Conservation (phyloP, 805 yeast species). For the Diddensiella caesifluorescens region DNA sequence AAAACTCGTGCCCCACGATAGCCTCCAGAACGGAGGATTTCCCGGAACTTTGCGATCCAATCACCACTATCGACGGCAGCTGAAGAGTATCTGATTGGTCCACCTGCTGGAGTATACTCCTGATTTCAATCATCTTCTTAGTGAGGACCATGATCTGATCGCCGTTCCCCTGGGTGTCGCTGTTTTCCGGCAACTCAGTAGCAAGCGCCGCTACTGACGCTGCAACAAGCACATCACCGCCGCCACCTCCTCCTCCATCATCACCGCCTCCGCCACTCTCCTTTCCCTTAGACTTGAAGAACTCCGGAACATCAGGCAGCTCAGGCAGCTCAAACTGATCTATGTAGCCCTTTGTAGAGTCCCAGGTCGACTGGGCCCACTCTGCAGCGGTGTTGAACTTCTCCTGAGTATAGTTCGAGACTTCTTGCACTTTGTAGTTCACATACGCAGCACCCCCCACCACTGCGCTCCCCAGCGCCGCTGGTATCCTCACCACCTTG, state of each 20-base stretch:
- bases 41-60: constrained; percentile 97
- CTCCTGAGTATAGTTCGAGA: constrained; percentile 64
- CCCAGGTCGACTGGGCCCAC: constrained; percentile 31
- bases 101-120: constrained; percentile 68
- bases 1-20: constrained; percentile 94
- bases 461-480: constrained; percentile 79
- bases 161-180: constrained; percentile 49
- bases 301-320: constrained; percentile 15
- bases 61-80: constrained; percentile 90
- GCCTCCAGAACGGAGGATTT: constrained; percentile 94
- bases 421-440: constrained; percentile 88
- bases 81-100: constrained; percentile 73
- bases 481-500: constrained; percentile 44
- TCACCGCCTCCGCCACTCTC: constrained; percentile 7
- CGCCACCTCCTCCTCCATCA: constrained; percentile 30
- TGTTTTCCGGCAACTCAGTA: constrained; percentile 38
- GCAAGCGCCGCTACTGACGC: constrained; percentile 53
- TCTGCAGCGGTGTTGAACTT: constrained; percentile 56
- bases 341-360: constrained; percentile 49
- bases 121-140: constrained; percentile 93
- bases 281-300: constrained; percentile 14
- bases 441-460: constrained; percentile 95
- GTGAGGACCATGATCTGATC: constrained; percentile 82
- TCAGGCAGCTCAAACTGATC: constrained; percentile 33
- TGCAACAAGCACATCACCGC: constrained; percentile 42